Conservation (phyloP, 768 basidiomycete species). For the Tulasnella sp. region DNA sequence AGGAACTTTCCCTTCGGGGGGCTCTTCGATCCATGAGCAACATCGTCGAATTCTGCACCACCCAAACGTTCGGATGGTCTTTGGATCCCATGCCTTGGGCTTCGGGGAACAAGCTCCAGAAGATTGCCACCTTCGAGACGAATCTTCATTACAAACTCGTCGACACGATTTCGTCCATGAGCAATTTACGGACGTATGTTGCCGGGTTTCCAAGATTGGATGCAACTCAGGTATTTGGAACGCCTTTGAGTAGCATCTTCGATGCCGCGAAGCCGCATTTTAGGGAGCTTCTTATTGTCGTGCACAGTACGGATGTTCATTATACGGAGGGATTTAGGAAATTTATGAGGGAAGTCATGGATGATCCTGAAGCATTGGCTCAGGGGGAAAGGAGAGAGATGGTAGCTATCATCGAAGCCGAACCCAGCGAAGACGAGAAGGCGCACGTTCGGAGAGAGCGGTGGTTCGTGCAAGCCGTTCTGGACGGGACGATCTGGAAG, state of each 20-base stretch:
- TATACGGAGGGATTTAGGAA: constrained; percentile 1
- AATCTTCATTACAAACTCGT: constrained; percentile 7
- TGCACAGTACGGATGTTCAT: neutral
- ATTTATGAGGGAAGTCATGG: constrained; percentile 8
- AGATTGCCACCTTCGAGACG: neutral
- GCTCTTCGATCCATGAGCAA: neutral
- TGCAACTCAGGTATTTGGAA: constrained; percentile 1
- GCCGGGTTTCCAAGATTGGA: neutral
- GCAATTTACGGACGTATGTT: neutral
- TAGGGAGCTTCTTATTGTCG: neutral
- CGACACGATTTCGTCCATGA: neutral
- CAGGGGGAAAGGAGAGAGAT: neutral
- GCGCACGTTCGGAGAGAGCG: neutral
- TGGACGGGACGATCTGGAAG: neutral
- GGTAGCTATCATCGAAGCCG: neutral
- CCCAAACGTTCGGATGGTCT: neutral
- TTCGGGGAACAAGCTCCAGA: neutral
- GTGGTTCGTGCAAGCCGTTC: neutral
- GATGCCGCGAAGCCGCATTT: neutral
- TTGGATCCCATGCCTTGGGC: constrained; percentile 13
- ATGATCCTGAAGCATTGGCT: neutral
- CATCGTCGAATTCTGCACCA: constrained; percentile 3
- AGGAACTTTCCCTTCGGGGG: neutral
- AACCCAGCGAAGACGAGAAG: neutral
- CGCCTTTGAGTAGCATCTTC: neutral